phyloP scores from a whole-genome alignment of 1,284 basidiomycete genomes.

The Sanghuangporus sanghuang region DNA sequence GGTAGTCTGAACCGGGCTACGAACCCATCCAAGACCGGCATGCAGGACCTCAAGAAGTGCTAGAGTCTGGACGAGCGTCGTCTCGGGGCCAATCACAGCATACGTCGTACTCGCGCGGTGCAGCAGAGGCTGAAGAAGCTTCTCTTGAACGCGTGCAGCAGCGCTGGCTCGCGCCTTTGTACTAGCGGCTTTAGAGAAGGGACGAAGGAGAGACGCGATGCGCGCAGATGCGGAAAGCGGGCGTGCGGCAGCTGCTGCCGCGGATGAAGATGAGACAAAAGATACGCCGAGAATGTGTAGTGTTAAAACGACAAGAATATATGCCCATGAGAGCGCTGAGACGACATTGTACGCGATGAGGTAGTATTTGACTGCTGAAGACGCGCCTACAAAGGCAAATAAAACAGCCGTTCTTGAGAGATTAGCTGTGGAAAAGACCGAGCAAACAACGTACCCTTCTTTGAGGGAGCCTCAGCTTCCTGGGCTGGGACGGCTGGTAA shows the following conservation, averaged over 20 bases:
- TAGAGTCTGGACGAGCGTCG: slow-evolving; percentile 74
- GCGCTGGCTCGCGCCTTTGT: not conserved
- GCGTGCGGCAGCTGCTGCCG: slow-evolving; percentile 26
- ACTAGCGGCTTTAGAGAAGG: slow-evolving; percentile 23
- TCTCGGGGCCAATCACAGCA: slow-evolving; percentile 52
- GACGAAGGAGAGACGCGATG: slow-evolving; percentile 21
- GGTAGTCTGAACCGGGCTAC: slow-evolving; percentile 79
- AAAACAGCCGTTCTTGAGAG: not conserved
- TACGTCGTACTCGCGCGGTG: slow-evolving; percentile 48
- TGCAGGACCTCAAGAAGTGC: slow-evolving; percentile 85
- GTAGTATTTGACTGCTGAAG: slow-evolving; percentile 46
- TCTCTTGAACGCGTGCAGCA: slow-evolving; percentile 10
- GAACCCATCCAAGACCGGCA: slow-evolving; percentile 77
- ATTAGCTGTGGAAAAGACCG: not conserved
- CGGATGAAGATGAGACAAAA: slow-evolving; percentile 45
- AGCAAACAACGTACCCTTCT: not conserved
- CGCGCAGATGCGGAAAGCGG: slow-evolving; percentile 22
- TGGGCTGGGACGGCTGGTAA: not conserved
- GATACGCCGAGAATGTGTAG: slow-evolving; percentile 1
- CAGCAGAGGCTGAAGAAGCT: slow-evolving; percentile 16
- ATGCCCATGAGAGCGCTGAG: slow-evolving; percentile 70
- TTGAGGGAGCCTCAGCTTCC: not conserved
- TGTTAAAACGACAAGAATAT: slow-evolving; percentile 46
- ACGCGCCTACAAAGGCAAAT: not conserved
- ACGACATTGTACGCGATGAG: slow-evolving; percentile 75